phyloP scores from a whole-genome alignment of 257 asterid genomes.

The Haberlea rhodopensis region DNA sequence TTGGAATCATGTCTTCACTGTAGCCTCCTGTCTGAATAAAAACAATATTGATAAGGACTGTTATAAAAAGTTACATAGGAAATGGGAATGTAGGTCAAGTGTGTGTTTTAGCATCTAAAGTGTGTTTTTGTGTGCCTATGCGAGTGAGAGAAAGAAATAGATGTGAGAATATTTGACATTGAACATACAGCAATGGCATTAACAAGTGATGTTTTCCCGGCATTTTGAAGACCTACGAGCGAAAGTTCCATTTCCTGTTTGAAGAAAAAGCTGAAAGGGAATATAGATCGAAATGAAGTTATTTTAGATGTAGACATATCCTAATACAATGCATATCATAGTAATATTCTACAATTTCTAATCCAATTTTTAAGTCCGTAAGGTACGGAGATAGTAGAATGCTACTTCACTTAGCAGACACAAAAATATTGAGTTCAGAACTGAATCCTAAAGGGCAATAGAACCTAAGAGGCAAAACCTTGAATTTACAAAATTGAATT shows the following conservation, averaged over 20 bases:
- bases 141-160: conserved; percentile 6
- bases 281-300: conserved; percentile 23
- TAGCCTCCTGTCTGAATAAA: conserved; percentile 86
- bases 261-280: conserved; percentile 64
- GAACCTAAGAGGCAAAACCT: background rate
- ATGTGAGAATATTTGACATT: conserved; percentile 2
- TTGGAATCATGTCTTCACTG: conserved; percentile 93
- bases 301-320: background rate
- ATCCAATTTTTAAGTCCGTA: background rate
- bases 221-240: conserved; percentile 86
- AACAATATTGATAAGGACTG: conserved; percentile 23
- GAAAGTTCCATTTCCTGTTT: conserved; percentile 98
- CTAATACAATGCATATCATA: background rate
- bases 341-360: background rate
- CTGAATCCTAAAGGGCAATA: background rate
- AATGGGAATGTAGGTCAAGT: background rate
- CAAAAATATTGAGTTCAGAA: background rate
- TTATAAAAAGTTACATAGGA: conserved; percentile 4
- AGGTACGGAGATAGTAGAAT: background rate
- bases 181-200: conserved; percentile 79
- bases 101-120: background rate
- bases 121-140: background rate
- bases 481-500: too few relatives aligned
- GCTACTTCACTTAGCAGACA: background rate
- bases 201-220: conserved; percentile 91